Conservation (phyloP, 345 rosid species). For the Hibiscus trionum region DNA sequence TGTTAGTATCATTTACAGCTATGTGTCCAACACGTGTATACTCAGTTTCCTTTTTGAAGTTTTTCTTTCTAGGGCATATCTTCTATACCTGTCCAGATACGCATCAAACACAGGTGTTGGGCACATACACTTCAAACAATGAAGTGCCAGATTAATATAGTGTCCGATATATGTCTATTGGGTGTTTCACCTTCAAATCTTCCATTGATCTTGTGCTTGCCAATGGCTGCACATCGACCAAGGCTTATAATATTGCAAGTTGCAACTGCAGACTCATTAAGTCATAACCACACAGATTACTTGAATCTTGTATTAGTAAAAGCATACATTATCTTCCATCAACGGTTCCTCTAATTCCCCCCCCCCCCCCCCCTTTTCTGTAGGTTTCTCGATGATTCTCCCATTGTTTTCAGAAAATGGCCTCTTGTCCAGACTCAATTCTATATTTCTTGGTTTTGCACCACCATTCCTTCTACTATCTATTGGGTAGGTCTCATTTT, state of each 20-base stretch:
- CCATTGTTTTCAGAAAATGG: conserved; percentile 70
- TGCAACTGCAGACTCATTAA: neutral
- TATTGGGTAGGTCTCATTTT: conserved; percentile 54
- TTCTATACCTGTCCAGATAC: neutral
- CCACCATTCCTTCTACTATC: conserved; percentile 87
- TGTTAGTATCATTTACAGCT: neutral
- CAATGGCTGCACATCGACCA: neutral
- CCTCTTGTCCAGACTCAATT: conserved; percentile 66
- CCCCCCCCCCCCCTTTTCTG: conserved; percentile 16
- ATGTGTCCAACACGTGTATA: neutral
- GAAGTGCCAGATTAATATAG: neutral
- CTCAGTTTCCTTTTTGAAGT: neutral
- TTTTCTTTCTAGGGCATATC: neutral
- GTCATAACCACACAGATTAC: neutral
- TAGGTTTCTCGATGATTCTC: conserved; percentile 72
- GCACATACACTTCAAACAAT: neutral
- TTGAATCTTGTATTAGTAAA: neutral
- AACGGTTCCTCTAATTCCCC: neutral
- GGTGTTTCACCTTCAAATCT: neutral
- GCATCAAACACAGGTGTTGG: neutral
- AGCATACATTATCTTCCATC: neutral
- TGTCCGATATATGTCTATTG: neutral
- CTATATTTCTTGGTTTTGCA: conserved; percentile 86
- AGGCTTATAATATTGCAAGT: neutral
- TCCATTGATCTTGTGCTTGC: neutral